Evolutionary conservation across 2,329 filamentous ascomycete genomes (phyloP).

Genomic region (Rosellinia necatrix): DNA sequence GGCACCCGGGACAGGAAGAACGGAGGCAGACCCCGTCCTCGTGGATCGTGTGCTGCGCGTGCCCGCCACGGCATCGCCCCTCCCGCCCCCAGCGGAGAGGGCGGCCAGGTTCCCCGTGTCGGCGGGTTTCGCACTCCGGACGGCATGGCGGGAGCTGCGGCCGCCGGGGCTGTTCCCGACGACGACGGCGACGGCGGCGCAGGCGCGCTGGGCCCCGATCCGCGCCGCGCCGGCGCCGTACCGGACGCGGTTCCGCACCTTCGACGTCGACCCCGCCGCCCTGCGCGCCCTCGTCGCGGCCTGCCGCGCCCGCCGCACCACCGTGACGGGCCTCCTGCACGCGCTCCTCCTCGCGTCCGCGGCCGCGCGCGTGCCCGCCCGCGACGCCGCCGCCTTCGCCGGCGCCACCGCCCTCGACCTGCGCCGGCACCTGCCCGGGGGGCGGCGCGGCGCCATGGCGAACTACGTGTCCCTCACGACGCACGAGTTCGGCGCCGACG

Average conservation of each 20-base stretch:
- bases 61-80: conserved; percentile 32
- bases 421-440: conserved; percentile 19
- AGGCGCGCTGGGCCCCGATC: conserved; percentile 34
- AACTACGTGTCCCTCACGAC: conserved; percentile 30
- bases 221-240: conserved; percentile 30
- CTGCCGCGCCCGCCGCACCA: conserved; percentile 31
- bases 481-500: conserved; percentile 27
- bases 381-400: conserved; percentile 21
- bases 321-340: conserved; percentile 35
- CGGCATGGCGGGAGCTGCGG: conserved; percentile 26
- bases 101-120: conserved; percentile 23
- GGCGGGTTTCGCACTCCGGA: conserved; percentile 18
- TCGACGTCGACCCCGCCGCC: conserved; percentile 22
- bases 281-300: conserved; percentile 15
- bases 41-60: conserved; percentile 29
- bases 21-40: conserved; percentile 25
- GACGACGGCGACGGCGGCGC: conserved; percentile 12
- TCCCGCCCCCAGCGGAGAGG: conserved; percentile 23
- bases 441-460: conserved; percentile 18
- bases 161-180: conserved; percentile 8
- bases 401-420: conserved; percentile 25
- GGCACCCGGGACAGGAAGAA: conserved; percentile 8
- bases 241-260: conserved; percentile 29
- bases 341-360: conserved; percentile 24
- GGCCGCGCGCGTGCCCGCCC: conserved; percentile 12